Evolutionary conservation across 805 yeast species (phyloP), one percentile per base, ranked within the genome.

Genomic region (Barnettozyma californica): DNA sequence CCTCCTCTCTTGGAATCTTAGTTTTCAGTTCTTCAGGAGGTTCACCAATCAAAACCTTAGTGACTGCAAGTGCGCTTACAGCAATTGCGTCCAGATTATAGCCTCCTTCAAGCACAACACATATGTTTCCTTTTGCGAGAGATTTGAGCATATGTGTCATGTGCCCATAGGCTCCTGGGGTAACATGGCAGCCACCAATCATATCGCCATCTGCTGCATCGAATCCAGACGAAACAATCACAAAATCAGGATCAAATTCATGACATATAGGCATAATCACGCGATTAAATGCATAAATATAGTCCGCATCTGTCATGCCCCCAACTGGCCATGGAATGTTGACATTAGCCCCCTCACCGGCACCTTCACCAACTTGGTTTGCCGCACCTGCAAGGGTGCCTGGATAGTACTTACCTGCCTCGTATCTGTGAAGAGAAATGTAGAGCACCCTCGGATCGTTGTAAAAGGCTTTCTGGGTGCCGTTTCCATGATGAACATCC

Each of bases 401-500:
- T 0, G 99, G 99, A 62, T 94, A 94, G 63, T 88, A 94, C 56
- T 80, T 81, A 0, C 96, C 98, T 54, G 84, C 80, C 60, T 94
- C 98, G 63, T 87, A 92, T 54, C 99, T 78, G 67, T 94, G 99
- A 27, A 92, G 68, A 0, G 98, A 91, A 41, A 94, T 81, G 66
- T 94, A 94, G 33, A 94, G 73, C 9, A 94, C 97, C 47, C 95
- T 73, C 25, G 95, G 95, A 62, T 94, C 97, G 54, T 87, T 78
- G 56, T 80, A 80, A 58, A 94, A 94, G 2, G 95, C 89, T 63
- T 86, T 84, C 66, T 94, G 99, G 1, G 99, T 94, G 36, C 99
- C 99, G 66, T 94, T 94, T 23, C 99, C 99, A 66, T 94, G 99
- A 67, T 94, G 99, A 43, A 94, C 90, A 67, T 94, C 99, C 99